These are phyloP conservation scores for Xylaria venustula DNA, from an alignment of 495 filamentous ascomycete species.

Conservation along the genomic window DNA sequence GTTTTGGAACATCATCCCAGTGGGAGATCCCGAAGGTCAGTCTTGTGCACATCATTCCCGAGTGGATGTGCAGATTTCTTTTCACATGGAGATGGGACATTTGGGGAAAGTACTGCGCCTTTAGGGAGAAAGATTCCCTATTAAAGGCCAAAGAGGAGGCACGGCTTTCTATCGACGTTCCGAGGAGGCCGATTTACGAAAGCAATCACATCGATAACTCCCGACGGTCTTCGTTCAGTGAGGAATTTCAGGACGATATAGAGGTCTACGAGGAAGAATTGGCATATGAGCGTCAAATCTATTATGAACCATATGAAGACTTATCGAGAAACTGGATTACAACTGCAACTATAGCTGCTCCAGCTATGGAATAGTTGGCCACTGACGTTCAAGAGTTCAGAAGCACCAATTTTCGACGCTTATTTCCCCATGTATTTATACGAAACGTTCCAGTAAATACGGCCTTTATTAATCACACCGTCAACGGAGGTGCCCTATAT, in stretches of 20 bases:
- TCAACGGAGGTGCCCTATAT: too few species aligned
- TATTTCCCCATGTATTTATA: too few species aligned
- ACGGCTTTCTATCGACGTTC: not conserved
- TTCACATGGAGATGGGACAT: not conserved
- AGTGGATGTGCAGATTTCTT: not conserved
- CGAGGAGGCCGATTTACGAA: not conserved
- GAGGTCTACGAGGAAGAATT: not conserved
- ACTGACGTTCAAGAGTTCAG: too few species aligned
- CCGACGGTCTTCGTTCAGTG: not conserved
- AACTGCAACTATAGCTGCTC: not conserved
- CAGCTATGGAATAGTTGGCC: too few species aligned
- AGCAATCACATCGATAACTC: not conserved
- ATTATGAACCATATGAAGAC: too few species aligned
- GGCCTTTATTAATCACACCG: too few species aligned
- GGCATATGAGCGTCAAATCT: too few species aligned
- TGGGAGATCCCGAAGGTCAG: not conserved
- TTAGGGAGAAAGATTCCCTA: not conserved
- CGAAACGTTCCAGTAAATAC: too few species aligned
- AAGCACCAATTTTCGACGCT: too few species aligned
- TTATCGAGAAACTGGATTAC: not conserved
- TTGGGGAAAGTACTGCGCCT: not conserved
- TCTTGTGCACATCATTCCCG: not conserved
- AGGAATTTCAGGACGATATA: slow-evolving; percentile 1
- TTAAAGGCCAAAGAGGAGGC: not conserved
- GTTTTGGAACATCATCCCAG: not conserved